Conservation (phyloP, 805 yeast genomes). For the Cephaloascus fragrans region DNA sequence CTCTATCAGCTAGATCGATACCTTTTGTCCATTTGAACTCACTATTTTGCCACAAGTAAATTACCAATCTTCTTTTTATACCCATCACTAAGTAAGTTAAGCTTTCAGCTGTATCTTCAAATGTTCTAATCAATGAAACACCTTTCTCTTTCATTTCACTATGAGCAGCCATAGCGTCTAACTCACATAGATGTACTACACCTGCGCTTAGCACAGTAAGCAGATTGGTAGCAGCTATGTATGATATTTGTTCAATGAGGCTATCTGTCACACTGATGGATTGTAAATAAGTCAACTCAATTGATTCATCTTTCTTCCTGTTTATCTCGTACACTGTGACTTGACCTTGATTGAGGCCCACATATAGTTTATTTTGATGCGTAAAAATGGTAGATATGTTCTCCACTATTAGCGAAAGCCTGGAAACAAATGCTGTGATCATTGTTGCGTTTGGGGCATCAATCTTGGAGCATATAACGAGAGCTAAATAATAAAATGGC, state of each 20-base stretch:
- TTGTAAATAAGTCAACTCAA: neutral
- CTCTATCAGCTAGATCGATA: constrained; percentile 14
- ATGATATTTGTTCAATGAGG: neutral
- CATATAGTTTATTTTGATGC: constrained; percentile 6
- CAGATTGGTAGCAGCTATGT: neutral
- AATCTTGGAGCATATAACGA: too few species aligned
- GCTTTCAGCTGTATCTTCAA: constrained; percentile 4
- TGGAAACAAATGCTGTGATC: too few species aligned
- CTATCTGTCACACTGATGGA: neutral
- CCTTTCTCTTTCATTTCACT: constrained; percentile 21
- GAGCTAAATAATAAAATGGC: too few species aligned
- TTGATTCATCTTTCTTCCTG: neutral
- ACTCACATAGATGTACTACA: constrained; percentile 17
- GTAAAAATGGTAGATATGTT: neutral
- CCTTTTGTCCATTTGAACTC: constrained; percentile 14
- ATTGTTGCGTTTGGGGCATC: too few species aligned
- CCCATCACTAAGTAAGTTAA: too few species aligned
- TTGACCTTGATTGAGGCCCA: constrained; percentile 10
- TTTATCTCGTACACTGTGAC: constrained; percentile 9
- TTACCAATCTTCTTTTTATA: constrained; percentile 7
- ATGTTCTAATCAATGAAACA: constrained; percentile 9
- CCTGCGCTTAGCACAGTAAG: constrained; percentile 15
- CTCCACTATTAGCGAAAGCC: neutral
- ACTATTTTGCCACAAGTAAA: constrained; percentile 15
- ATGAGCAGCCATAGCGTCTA: constrained; percentile 15